Evolutionary conservation across 2,329 filamentous ascomycete genomes (phyloP).

Genomic region (Colletotrichum karsti): DNA sequence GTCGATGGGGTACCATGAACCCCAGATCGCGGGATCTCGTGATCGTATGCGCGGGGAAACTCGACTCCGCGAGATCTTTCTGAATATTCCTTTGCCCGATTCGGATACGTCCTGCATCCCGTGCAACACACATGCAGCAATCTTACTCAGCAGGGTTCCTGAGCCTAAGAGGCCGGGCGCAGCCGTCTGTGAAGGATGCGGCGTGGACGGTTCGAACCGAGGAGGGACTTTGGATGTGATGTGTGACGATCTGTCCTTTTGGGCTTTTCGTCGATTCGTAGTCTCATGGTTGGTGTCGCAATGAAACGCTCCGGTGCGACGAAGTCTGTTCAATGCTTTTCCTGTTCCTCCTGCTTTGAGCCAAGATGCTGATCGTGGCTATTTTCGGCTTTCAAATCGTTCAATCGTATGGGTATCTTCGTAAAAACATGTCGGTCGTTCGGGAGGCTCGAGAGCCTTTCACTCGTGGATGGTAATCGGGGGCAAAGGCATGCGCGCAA

Average conservation of each 20-base stretch:
- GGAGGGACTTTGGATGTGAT: background rate
- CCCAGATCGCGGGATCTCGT: background rate
- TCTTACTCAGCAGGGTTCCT: background rate
- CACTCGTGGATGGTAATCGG: background rate
- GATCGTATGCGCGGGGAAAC: background rate
- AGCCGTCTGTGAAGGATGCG: background rate
- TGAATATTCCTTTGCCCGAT: background rate
- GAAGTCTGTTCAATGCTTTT: background rate
- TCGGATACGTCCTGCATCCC: background rate
- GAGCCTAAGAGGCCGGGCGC: background rate
- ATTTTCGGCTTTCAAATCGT: background rate
- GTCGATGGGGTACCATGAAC: background rate
- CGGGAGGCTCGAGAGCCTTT: background rate
- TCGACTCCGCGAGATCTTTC: background rate
- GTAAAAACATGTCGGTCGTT: conserved; percentile 1
- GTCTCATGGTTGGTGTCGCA: background rate
- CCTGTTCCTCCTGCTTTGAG: background rate
- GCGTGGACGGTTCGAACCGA: background rate
- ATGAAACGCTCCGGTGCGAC: background rate
- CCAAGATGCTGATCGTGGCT: background rate
- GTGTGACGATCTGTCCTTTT: background rate
- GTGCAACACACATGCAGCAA: background rate
- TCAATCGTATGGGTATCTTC: conserved; percentile 1
- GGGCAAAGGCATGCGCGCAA: background rate
- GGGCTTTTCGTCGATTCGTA: background rate